Evolutionary conservation across 2,329 filamentous ascomycete genomes (phyloP), one percentile per base, ranked within the genome.

Genomic region (Pezizomycotina sp.): DNA sequence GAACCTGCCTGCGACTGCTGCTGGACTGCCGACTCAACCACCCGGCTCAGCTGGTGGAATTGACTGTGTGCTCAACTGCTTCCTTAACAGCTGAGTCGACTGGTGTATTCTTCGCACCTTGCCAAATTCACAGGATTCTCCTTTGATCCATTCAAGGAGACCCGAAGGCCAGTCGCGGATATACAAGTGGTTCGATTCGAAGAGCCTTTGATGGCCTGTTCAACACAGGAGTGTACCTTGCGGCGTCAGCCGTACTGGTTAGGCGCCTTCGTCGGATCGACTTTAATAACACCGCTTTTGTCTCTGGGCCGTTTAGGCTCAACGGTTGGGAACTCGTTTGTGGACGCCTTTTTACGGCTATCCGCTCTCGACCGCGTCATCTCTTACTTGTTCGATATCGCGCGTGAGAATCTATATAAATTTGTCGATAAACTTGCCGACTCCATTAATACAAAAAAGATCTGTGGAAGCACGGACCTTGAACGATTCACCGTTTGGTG

Each of bases 21-120:
- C 26, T n/a, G 26, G n/a, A n/a, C n/a, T n/a, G n/a, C n/a, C n/a
- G n/a, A n/a, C n/a, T n/a, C n/a, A n/a, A n/a, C n/a, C n/a, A n/a
- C n/a, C n/a, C n/a, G n/a, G n/a, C n/a, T n/a, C n/a, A n/a, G n/a
- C n/a, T n/a, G n/a, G n/a, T n/a, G n/a, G n/a, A n/a, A n/a, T n/a
- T n/a, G n/a, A n/a, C n/a, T n/a, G n/a, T n/a, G n/a, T n/a, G n/a
- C n/a, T n/a, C n/a, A n/a, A n/a, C n/a, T n/a, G n/a, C n/a, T n/a
- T n/a, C n/a, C n/a, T 5, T 27, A 12, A 5, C 7, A 27, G 26
- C 5, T n/a, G 5, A 7, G 26, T 15, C n/a, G 5, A 13, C 5
- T n/a, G 26, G 26, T n/a, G 12, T n/a, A 27, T 13, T 12, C 26
- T 27, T n/a, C 26, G 26, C 5, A 27, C 26, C n/a, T 27, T 27